Evolutionary conservation across 176 grass and related monocot genomes (phyloP).

Genomic region (Oryza nivara): DNA sequence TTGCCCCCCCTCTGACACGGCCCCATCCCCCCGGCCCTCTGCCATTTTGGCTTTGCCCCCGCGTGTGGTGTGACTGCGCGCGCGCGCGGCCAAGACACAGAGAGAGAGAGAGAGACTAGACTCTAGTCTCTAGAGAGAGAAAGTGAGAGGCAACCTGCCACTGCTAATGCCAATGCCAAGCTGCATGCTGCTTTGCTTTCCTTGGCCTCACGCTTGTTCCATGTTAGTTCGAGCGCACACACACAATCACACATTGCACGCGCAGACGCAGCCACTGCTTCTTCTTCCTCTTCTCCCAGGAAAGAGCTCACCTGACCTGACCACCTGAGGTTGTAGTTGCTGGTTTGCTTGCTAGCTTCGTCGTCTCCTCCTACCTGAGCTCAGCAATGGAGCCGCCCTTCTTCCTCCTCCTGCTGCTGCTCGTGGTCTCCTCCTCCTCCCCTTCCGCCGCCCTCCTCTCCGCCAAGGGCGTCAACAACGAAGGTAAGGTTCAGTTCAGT

Average conservation of each 20-base stretch:
- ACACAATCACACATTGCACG: conserved; percentile 34
- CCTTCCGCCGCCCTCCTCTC: conserved; percentile 61
- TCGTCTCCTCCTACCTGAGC: not conserved
- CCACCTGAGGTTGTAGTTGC: no score
- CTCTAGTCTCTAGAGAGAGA: not conserved
- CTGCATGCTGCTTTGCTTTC: conserved; percentile 54
- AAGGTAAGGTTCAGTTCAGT: conserved; percentile 62
- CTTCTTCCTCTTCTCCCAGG: not conserved
- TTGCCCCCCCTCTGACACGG: conserved; percentile 19
- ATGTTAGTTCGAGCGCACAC: conserved; percentile 32
- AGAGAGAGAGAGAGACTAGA: not conserved
- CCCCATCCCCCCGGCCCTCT: not conserved
- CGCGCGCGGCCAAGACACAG: conserved; percentile 13
- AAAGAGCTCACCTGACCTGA: not conserved
- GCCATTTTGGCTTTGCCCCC: conserved; percentile 24
- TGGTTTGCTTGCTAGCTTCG: not conserved
- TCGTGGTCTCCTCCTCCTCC: conserved; percentile 38
- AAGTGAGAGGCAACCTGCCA: not conserved
- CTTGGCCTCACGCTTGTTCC: conserved; percentile 59
- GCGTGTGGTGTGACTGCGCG: conserved; percentile 14
- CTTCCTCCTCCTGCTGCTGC: not conserved
- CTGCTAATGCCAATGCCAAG: not conserved
- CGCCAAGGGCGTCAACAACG: conserved; percentile 87
- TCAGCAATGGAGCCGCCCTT: conserved; percentile 45
- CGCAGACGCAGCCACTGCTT: conserved; percentile 23